These are phyloP conservation scores for Parathielavia hyrcaniae DNA, from an alignment of 495 filamentous ascomycete genomes.

Conservation along the genomic window DNA sequence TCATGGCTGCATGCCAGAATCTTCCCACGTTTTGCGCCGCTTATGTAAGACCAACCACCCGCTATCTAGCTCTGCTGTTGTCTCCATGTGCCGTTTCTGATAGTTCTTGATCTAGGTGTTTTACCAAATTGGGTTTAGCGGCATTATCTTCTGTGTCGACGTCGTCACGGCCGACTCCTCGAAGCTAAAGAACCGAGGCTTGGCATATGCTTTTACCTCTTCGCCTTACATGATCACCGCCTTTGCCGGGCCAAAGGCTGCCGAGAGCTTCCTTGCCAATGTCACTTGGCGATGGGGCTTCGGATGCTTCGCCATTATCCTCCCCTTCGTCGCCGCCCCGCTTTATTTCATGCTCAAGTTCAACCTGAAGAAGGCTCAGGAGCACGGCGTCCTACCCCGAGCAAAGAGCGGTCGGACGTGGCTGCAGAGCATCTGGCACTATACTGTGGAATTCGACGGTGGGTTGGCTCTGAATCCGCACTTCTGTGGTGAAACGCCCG, in stretches of 20 bases:
- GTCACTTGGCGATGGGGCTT: slow-evolving; percentile 55
- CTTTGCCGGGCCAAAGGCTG: slow-evolving; percentile 39
- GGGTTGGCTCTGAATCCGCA: neutral
- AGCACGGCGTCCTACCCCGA: slow-evolving; percentile 26
- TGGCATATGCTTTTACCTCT: slow-evolving; percentile 50
- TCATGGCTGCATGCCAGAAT: slow-evolving; percentile 30
- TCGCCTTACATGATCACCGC: slow-evolving; percentile 56
- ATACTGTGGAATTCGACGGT: slow-evolving; percentile 51
- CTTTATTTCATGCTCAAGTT: slow-evolving; percentile 42
- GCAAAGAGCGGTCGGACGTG: slow-evolving; percentile 38
- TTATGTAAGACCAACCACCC: neutral
- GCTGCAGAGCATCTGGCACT: slow-evolving; percentile 46
- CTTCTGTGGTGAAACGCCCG: neutral
- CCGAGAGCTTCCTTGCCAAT: slow-evolving; percentile 35
- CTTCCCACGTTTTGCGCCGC: slow-evolving; percentile 28
- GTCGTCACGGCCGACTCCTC: slow-evolving; percentile 58
- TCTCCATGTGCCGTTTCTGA: no score
- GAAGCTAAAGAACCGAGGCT: slow-evolving; percentile 50
- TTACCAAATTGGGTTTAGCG: slow-evolving; percentile 36
- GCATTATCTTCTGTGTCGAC: slow-evolving; percentile 47
- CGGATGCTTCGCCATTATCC: slow-evolving; percentile 50
- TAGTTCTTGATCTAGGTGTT: slow-evolving; percentile 30
- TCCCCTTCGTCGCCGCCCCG: slow-evolving; percentile 45
- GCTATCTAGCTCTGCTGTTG: no score
- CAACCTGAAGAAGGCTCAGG: slow-evolving; percentile 48